Conservation (phyloP, 768 basidiomycete genomes). For the Boletus rex-veris region DNA sequence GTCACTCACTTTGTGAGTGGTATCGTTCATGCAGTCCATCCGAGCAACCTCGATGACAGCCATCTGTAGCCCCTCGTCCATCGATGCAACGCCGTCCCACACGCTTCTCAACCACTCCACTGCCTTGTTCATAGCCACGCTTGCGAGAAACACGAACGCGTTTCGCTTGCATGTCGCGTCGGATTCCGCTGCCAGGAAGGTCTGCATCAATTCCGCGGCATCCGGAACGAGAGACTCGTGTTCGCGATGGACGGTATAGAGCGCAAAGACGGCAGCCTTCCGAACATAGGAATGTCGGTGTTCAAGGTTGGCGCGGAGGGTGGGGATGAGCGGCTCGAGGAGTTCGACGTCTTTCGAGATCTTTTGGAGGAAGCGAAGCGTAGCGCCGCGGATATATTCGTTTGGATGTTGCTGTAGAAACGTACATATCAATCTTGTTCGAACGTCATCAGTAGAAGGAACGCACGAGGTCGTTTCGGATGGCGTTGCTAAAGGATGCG, state of each 20-base stretch:
- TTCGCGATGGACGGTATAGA: constrained; percentile 91
- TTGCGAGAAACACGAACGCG: constrained; percentile 91
- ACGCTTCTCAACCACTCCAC: constrained; percentile 87
- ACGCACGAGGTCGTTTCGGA: constrained; percentile 93
- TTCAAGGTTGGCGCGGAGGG: constrained; percentile 89
- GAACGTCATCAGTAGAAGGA: not conserved
- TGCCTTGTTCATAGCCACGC: constrained; percentile 83
- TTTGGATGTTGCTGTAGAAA: constrained; percentile 89
- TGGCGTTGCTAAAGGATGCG: constrained; percentile 69
- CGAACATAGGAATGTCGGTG: constrained; percentile 97
- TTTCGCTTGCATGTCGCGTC: constrained; percentile 97
- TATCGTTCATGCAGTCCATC: constrained; percentile 83
- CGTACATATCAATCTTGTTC: not conserved
- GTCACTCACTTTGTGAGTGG: constrained; percentile 68
- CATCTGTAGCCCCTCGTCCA: constrained; percentile 96
- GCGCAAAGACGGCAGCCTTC: constrained; percentile 96
- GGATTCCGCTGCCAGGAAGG: constrained; percentile 92
- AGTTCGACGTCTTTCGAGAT: constrained; percentile 90
- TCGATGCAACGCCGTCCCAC: constrained; percentile 73
- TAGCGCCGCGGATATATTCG: constrained; percentile 98
- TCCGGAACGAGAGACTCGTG: constrained; percentile 95
- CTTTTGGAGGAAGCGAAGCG: constrained; percentile 94
- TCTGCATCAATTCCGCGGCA: constrained; percentile 92
- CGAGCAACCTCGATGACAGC: constrained; percentile 91
- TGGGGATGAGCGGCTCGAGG: constrained; percentile 93